Percentiles rank a stretch among this genome's conserved stretches.
phyloP scores from a whole-genome alignment of 352 stramenopile species.

The Globisporangium alternatum region DNA sequence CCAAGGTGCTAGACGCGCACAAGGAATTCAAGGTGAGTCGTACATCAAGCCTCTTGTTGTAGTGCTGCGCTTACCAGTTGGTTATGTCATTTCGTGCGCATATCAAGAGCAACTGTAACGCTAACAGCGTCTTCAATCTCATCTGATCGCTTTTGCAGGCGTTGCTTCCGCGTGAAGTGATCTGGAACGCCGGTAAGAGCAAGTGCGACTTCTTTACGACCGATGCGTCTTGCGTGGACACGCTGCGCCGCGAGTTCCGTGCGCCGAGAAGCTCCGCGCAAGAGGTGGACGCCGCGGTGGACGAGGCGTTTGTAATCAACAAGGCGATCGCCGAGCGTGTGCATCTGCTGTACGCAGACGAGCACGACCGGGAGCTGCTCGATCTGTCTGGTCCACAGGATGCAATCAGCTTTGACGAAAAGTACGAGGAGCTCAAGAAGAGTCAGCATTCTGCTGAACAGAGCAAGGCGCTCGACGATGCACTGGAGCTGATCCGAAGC shows the following conservation, averaged over 20 bases:
- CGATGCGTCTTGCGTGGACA: conserved; percentile 47
- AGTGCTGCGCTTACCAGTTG: not conserved
- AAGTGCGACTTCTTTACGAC: conserved; percentile 64
- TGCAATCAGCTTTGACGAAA: conserved; percentile 41
- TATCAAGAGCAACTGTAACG: not conserved
- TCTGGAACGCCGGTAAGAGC: conserved; percentile 43
- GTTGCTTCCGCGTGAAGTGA: conserved; percentile 56
- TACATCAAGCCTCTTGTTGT: not conserved
- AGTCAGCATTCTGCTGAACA: conserved; percentile 20
- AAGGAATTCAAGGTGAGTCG: conserved; percentile 56
- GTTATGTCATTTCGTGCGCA: not conserved
- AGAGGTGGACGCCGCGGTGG: conserved; percentile 37
- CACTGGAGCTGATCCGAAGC: conserved; percentile 56
- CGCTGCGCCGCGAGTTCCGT: conserved; percentile 55
- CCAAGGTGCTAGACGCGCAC: conserved; percentile 55
- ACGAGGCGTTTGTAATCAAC: conserved; percentile 65
- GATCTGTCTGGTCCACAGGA: conserved; percentile 27
- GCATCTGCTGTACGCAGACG: conserved; percentile 54
- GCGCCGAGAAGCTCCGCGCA: conserved; percentile 2
- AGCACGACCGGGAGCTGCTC: conserved; percentile 41
- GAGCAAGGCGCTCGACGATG: conserved; percentile 32
- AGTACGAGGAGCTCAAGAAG: conserved; percentile 46
- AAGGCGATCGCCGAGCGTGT: conserved; percentile 64
- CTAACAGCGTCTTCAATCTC: not conserved
- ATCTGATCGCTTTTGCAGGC: conserved; percentile 26